Conservation (phyloP, 2,329 filamentous ascomycete genomes). For the Gnomoniopsis sp. region DNA sequence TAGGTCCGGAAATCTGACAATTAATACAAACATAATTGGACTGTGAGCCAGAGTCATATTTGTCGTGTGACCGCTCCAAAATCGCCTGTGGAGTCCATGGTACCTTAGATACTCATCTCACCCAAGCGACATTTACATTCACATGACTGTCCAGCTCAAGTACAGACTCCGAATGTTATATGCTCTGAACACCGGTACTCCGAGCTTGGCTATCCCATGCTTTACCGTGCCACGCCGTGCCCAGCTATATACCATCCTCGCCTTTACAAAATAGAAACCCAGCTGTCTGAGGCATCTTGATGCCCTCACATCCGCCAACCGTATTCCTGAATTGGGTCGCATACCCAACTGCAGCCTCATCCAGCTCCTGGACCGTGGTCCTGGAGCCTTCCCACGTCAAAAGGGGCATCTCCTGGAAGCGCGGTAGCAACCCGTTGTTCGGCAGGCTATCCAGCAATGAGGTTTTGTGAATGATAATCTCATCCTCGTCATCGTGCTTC, state of each 20-base stretch:
- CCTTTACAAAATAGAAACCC: slow-evolving; percentile 62
- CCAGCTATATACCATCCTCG: slow-evolving; percentile 23
- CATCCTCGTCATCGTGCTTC: slow-evolving; percentile 23
- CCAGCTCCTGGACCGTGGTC: slow-evolving; percentile 37
- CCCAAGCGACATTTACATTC: too few species aligned
- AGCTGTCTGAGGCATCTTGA: slow-evolving; percentile 27
- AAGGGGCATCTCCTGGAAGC: slow-evolving; percentile 50
- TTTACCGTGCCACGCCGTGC: slow-evolving; percentile 1
- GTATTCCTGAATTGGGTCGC: slow-evolving; percentile 55
- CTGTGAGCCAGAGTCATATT: too few species aligned
- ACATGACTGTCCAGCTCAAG: too few species aligned
- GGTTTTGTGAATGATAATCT: slow-evolving; percentile 25
- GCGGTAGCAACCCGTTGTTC: slow-evolving; percentile 38
- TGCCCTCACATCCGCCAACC: slow-evolving; percentile 61
- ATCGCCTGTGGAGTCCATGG: too few species aligned
- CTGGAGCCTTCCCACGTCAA: slow-evolving; percentile 61
- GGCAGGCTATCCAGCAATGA: slow-evolving; percentile 48
- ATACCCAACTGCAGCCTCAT: slow-evolving; percentile 47
- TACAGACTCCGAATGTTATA: not conserved
- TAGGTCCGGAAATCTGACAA: too few species aligned
- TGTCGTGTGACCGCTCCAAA: too few species aligned
- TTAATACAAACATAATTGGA: too few species aligned
- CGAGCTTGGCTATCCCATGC: not conserved
- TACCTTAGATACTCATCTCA: too few species aligned
- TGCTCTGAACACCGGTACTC: slow-evolving; percentile 6